Conservation (phyloP, 1,284 basidiomycete genomes). For the Puccinia coronata region DNA sequence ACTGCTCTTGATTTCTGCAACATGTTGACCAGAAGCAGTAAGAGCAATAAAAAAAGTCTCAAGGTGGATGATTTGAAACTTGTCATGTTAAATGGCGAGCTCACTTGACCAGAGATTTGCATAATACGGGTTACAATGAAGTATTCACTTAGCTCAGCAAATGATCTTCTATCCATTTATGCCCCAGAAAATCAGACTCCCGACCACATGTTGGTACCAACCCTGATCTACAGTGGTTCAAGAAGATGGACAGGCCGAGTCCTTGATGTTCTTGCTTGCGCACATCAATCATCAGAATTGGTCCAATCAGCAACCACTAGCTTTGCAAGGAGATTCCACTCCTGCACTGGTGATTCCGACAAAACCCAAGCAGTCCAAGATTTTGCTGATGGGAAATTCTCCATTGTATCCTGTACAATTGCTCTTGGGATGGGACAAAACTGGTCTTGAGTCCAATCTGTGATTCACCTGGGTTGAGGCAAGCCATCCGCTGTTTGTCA, state of each 20-base stretch:
- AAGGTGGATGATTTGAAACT: neutral
- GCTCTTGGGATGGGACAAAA: constrained; percentile 11
- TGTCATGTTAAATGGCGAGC: neutral
- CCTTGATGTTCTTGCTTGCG: too few species aligned
- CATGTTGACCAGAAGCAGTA: neutral
- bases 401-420: neutral
- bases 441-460: neutral
- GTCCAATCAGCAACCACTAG: too few species aligned
- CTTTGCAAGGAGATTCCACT: neutral
- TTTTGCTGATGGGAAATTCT: neutral
- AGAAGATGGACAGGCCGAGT: too few species aligned
- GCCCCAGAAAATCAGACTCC: too few species aligned
- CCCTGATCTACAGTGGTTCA: too few species aligned
- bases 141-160: too few species aligned
- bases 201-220: too few species aligned
- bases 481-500: neutral
- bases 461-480: neutral
- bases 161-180: too few species aligned
- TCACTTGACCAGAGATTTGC: too few species aligned
- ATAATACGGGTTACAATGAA: too few species aligned
- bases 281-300: too few species aligned
- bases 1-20: constrained; percentile 3
- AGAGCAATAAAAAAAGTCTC: neutral
- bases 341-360: neutral
- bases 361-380: neutral